These are phyloP conservation scores for Salvia miltiorrhiza DNA, from an alignment of 257 asterid species.

Conservation along the genomic window DNA sequence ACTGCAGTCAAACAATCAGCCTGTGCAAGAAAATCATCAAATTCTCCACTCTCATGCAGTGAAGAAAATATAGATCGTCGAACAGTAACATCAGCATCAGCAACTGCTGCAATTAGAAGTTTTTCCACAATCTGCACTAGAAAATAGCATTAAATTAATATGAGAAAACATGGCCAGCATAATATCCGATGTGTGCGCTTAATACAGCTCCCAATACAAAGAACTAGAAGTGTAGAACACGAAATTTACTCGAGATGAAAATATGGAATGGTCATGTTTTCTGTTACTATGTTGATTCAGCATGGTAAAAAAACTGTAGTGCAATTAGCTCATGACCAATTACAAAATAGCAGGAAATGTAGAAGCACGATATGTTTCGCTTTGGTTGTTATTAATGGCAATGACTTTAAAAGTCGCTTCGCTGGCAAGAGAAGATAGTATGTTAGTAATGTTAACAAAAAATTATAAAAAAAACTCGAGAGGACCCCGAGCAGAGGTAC, in stretches of 20 bases:
- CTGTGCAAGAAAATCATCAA: conserved; percentile 93
- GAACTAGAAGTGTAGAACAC: neutral
- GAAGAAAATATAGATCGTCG: conserved; percentile 82
- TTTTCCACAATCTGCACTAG: conserved; percentile 80
- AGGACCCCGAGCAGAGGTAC: too few species aligned
- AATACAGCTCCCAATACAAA: neutral
- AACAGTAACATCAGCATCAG: conserved; percentile 93
- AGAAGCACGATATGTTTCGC: neutral
- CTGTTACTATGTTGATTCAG: neutral
- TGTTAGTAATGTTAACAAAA: too few species aligned
- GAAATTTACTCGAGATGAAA: neutral
- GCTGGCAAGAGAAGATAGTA: too few species aligned
- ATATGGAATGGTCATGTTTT: neutral
- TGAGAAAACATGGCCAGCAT: conserved; percentile 1
- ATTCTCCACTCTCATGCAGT: conserved; percentile 71
- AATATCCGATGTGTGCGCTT: neutral
- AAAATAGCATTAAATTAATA: conserved; percentile 1
- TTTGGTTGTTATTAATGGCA: neutral
- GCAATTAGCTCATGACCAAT: neutral
- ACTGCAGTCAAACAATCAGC: conserved; percentile 96
- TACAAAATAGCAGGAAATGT: neutral
- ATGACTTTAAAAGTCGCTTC: too few species aligned
- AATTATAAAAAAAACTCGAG: too few species aligned
- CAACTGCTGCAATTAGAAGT: conserved; percentile 91
- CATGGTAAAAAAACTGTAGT: neutral